Evolutionary conservation across 192 early-diverging fungal species (phyloP), one percentile per base, ranked within the genome.

Genomic region (Umbelopsis sp.): DNA sequence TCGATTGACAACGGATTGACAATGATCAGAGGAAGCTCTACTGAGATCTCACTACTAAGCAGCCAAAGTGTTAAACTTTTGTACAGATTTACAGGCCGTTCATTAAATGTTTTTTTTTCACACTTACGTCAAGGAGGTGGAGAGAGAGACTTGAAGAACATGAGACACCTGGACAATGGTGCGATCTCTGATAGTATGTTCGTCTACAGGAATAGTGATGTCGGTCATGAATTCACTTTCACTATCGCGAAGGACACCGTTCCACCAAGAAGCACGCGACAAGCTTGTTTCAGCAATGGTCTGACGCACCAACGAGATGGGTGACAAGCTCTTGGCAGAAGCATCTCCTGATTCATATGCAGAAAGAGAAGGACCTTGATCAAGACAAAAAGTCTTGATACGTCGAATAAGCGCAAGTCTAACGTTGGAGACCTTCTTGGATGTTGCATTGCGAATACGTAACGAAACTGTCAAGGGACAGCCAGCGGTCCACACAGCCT

Each of bases 191-290:
- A 61, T 25, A 18, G 55, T 61, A 35, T 61, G 55, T 35, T 61
- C 55, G 13, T 61, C 30, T 1, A 30, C 27, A 13, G 55, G 55
- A 35, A 61, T 61, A 4, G 55, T 61, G 27, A 61, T 61, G 0
- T 61, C 55, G 15, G 30, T 61, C 55, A 61, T 61, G 16, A 61
- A 61, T 35, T 61, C 55, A 33, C 55, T 61, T 16, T 61, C 55
- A 18, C 23, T 33, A 13, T 61, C 55, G 12, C 55, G 25, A 16
- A 61, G 11, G 10, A 61, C 18, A 15, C 55, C 55, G 13, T 61
- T 61, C 55, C 55, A 61, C 55, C 55, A 61, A 22, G 55, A 35
- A 1, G 25, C 55, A n/a, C 15, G 27, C 4, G 55, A 61, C 55
- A 61, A 16, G 11, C 27, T 35, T 11, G 55, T 16, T n/a, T 61